A percentile compares a stretch with the other conserved stretches of the same genome.
Conservation (phyloP, 805 yeast genomes). For the Candida endomychidarum region DNA sequence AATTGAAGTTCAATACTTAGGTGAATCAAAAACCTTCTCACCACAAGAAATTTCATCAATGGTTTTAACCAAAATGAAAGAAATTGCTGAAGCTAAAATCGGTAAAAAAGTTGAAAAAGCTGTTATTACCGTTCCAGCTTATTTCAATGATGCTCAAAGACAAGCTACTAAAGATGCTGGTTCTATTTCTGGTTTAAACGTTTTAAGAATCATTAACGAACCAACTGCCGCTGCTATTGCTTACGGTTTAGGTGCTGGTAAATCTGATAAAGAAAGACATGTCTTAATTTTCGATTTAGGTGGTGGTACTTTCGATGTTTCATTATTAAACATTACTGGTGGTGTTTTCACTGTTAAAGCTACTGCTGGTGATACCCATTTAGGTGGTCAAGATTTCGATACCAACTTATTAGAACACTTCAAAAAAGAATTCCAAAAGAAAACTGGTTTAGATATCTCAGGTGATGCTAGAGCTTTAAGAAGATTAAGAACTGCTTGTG, state of each 20-base stretch:
- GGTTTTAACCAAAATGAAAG: conserved; percentile 53
- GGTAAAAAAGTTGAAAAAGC: conserved; percentile 70
- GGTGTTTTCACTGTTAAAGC: conserved; percentile 97
- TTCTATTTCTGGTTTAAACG: conserved; percentile 52
- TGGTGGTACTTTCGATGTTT: conserved; percentile 98
- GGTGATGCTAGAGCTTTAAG: conserved; percentile 50
- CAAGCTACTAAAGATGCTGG: conserved; percentile 54
- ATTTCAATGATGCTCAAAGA: conserved; percentile 51
- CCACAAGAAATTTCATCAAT: conserved; percentile 51
- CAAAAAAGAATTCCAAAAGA: conserved; percentile 48
- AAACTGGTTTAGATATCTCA: conserved; percentile 47
- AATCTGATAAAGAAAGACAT: conserved; percentile 54
- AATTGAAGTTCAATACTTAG: conserved; percentile 49
- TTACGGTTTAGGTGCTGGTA: conserved; percentile 85
- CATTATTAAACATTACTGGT: conserved; percentile 85
- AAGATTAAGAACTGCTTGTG: conserved; percentile 54
- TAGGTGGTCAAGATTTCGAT: conserved; percentile 54
- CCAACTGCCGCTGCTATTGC: conserved; percentile 96
- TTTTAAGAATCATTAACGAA: conserved; percentile 49
- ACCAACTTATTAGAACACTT: conserved; percentile 49
- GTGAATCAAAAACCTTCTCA: conserved; percentile 46
- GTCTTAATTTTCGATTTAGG: conserved; percentile 92
- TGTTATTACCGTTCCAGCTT: conserved; percentile 51
- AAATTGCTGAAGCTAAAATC: conserved; percentile 85
- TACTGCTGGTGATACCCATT: conserved; percentile 60